These are phyloP conservation scores for Mrakia frigida DNA, from an alignment of 768 basidiomycete genomes.

Conservation along the genomic window DNA sequence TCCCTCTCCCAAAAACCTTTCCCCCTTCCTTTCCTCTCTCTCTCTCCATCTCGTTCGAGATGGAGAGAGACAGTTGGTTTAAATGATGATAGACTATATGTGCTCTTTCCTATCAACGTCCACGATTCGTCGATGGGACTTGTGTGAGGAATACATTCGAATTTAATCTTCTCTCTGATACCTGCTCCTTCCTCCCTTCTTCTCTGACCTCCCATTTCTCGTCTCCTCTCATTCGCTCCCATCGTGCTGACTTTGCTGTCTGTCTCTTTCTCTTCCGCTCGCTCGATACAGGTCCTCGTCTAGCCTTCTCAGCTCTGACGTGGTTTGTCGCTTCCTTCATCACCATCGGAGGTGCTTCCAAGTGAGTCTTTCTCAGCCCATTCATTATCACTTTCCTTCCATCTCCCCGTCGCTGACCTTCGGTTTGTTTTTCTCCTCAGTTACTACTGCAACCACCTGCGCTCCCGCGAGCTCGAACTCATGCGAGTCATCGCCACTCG, in stretches of 20 bases:
- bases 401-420: not conserved
- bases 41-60: not conserved
- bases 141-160: constrained; percentile 19
- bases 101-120: constrained; percentile 22
- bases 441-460: constrained; percentile 19
- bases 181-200: not conserved
- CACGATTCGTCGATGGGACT: not conserved
- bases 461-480: constrained; percentile 9
- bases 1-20: not conserved
- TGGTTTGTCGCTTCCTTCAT: constrained; percentile 23
- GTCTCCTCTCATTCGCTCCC: not conserved
- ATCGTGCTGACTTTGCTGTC: not conserved
- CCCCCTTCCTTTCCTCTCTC: not conserved
- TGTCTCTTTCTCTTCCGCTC: not conserved
- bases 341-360: constrained; percentile 20
- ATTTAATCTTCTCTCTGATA: constrained; percentile 31
- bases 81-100: constrained; percentile 22
- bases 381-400: not conserved
- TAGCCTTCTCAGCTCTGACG: not conserved
- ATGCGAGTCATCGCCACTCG: constrained; percentile 19
- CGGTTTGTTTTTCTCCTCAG: not conserved
- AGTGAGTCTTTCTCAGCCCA: constrained; percentile 3
- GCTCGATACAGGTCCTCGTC: not conserved
- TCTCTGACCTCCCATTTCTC: not conserved
- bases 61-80: too few relatives aligned